phyloP scores from a whole-genome alignment of 208 protist genomes.

The Trypanosoma theileri region DNA sequence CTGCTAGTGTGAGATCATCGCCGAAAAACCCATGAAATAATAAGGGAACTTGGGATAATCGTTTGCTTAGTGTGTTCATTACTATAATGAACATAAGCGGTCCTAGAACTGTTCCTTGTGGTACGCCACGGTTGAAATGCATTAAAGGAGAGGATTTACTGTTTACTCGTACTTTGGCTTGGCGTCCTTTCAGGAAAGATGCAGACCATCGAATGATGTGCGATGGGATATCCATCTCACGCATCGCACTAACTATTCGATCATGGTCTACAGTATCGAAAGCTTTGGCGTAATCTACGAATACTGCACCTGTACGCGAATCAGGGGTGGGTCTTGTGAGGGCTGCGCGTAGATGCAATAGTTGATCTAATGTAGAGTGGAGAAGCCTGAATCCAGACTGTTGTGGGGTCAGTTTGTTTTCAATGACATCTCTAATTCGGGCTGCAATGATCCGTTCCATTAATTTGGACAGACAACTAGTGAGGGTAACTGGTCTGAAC shows the following conservation, averaged over 20 bases:
- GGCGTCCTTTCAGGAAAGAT: slow-evolving; percentile 16
- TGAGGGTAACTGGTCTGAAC: slow-evolving; percentile 32
- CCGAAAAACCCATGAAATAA: slow-evolving; percentile 30
- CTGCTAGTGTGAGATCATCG: slow-evolving; percentile 35
- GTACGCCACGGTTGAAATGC: slow-evolving; percentile 24
- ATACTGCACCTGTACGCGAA: slow-evolving; percentile 18
- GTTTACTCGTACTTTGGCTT: slow-evolving; percentile 15
- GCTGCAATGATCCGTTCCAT: slow-evolving; percentile 30
- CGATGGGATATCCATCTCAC: background rate
- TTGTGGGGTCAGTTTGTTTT: slow-evolving; percentile 10
- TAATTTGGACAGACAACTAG: slow-evolving; percentile 30
- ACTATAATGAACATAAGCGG: slow-evolving; percentile 33
- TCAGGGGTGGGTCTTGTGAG: background rate
- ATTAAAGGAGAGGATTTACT: slow-evolving; percentile 10
- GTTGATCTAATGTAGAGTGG: slow-evolving; percentile 28
- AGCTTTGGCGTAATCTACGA: slow-evolving; percentile 35
- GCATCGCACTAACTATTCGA: slow-evolving; percentile 24
- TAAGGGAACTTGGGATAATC: slow-evolving; percentile 4
- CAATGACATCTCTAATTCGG: slow-evolving; percentile 25
- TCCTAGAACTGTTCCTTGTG: slow-evolving; percentile 36
- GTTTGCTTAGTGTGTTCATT: slow-evolving; percentile 31
- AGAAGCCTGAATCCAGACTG: slow-evolving; percentile 30
- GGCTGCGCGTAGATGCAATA: slow-evolving; percentile 12
- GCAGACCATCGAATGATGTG: slow-evolving; percentile 26
- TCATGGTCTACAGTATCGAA: slow-evolving; percentile 43